Conservation (phyloP, 768 basidiomycete species). For the Fomitopsis pulvina region DNA sequence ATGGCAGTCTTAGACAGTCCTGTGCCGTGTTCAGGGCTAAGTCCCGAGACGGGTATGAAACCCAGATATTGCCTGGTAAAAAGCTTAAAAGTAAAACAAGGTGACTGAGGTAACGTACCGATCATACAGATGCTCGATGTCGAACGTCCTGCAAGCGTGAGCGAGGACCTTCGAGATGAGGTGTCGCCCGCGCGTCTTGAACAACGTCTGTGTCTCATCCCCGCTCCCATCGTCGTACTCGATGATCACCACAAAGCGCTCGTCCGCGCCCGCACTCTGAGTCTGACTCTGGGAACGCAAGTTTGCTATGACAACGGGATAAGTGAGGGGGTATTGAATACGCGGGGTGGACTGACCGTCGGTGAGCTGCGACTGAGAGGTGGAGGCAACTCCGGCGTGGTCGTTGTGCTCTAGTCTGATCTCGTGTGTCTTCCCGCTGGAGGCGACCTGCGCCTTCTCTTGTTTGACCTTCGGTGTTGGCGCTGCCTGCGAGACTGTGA, state of each 20-base stretch:
- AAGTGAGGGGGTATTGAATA: not conserved
- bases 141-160: conserved; percentile 35
- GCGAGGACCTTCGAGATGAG: conserved; percentile 33
- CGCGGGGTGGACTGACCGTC: not conserved
- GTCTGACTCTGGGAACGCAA: too few relatives aligned
- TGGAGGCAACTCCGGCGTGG: not conserved
- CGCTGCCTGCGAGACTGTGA: not conserved
- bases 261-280: conserved; percentile 4
- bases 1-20: too few relatives aligned
- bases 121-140: conserved; percentile 20
- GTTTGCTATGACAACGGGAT: too few relatives aligned
- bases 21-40: too few relatives aligned
- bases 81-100: not conserved
- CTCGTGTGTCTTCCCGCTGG: not conserved
- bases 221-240: conserved; percentile 12
- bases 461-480: not conserved
- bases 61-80: too few relatives aligned
- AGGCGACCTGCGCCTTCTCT: not conserved
- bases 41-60: too few relatives aligned
- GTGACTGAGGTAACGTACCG: conserved; percentile 5
- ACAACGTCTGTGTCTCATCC: conserved; percentile 18
- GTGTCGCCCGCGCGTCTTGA: conserved; percentile 40
- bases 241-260: conserved; percentile 16
- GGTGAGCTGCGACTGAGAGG: not conserved
- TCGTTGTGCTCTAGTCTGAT: not conserved